Conservation (phyloP, 2,329 filamentous ascomycete genomes). For the Botrytis pseudocinerea region DNA sequence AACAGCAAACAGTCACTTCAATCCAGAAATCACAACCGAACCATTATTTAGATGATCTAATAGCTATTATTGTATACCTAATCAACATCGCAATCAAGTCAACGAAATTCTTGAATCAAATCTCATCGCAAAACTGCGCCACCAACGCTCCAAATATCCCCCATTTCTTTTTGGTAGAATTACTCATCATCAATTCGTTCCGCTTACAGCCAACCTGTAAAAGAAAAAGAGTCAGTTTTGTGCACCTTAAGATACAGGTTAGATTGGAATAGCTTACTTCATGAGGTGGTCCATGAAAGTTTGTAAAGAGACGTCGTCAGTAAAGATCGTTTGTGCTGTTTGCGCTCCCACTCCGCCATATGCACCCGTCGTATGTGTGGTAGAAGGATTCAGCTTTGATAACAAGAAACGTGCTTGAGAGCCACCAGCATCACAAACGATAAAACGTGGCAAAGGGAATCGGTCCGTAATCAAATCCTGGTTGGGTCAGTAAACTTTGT, state of each 20-base stretch:
- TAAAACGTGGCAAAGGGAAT: conserved; percentile 97
- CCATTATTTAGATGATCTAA: conserved; percentile 16
- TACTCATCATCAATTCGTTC: conserved; percentile 53
- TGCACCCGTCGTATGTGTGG: conserved; percentile 89
- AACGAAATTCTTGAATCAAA: conserved; percentile 16
- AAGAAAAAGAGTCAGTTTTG: conserved; percentile 26
- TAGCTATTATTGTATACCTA: conserved; percentile 24
- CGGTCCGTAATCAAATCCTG: conserved; percentile 95
- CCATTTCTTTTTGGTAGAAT: conserved; percentile 20
- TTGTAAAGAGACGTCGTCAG: conserved; percentile 94
- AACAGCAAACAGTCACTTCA: background rate
- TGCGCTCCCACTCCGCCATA: conserved; percentile 85
- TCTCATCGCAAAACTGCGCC: conserved; percentile 19
- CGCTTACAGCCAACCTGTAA: conserved; percentile 59
- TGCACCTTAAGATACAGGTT: conserved; percentile 24
- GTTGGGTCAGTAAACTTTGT: conserved; percentile 30
- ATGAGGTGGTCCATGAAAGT: conserved; percentile 99
- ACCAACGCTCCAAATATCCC: conserved; percentile 18
- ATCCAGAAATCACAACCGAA: background rate
- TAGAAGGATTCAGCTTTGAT: conserved; percentile 95
- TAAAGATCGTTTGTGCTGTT: conserved; percentile 97
- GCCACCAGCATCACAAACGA: conserved; percentile 97
- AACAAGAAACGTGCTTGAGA: conserved; percentile 96
- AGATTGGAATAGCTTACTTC: conserved; percentile 67
- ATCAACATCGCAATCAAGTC: conserved; percentile 23